Evolutionary conservation across 805 yeast species (phyloP), one percentile per base, ranked within the genome.

Genomic region (Kluyveromyces starmeri): DNA sequence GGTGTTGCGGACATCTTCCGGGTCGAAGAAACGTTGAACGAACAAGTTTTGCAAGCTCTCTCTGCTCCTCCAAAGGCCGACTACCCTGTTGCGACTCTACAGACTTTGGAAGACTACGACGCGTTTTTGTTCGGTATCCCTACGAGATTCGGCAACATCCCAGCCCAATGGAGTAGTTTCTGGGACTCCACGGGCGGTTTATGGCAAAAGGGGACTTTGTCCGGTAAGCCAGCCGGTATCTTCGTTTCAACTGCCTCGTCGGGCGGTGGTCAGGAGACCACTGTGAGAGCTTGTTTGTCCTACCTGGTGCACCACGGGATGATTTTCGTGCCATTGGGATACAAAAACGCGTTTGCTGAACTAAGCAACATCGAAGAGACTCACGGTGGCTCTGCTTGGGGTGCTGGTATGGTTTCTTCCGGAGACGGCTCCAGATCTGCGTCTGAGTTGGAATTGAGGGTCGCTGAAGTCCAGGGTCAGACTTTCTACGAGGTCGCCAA

Each of bases 351-450:
- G 4, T 78, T 77, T 58, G 68, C 70, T 8, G 68, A 68, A 45
- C 50, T 78, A 43, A 60, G 81, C 27, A 67, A 67, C 59, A 50
- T 78, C 28, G 71, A 68, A 3, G 85, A 81, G 62, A 68, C 74
- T 32, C 94, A 80, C 54, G 94, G 94, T 44, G 83, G 82, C 37
- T 72, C 86, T 15, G 73, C 94, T 29, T 84, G 86, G 85, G 95
- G 94, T 56, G 81, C 94, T 21, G 94, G 94, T 46, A 63, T 83
- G 24, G 65, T 70, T 50, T 86, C 94, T 20, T 83, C 75, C 32
- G 65, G 70, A 34, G 89, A 80, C 52, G 94, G 94, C 33, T 71
- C 82, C 6, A 75, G 94, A 65, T 63, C 65, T 47, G 80, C 85
- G 21, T 48, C 76, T 27, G 68, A 63, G 13, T 62, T 79, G 38